These are phyloP conservation scores for Chamaecrista fasciculata DNA, from an alignment of 306 rosid species.

Conservation along the genomic window DNA sequence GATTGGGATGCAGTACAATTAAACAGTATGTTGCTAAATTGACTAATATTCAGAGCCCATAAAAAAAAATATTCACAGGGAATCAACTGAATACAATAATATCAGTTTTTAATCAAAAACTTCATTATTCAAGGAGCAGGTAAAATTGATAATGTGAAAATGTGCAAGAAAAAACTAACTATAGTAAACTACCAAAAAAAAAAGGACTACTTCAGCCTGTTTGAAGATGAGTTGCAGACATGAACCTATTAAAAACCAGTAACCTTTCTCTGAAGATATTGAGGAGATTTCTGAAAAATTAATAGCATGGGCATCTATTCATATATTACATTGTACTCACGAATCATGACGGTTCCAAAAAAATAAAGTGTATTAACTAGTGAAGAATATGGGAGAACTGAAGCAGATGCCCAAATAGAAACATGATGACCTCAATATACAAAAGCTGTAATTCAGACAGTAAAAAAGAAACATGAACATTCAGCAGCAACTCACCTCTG, in stretches of 20 bases:
- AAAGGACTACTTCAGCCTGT: neutral
- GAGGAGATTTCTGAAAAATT: no score
- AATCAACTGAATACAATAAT: no score
- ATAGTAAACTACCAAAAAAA: neutral
- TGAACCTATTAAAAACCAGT: neutral
- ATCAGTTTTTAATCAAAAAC: no score
- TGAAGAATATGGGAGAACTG: neutral
- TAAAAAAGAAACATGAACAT: neutral
- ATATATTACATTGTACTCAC: no score
- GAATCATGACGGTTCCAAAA: neutral
- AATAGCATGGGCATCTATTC: no score
- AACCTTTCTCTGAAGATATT: neutral
- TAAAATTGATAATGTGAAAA: neutral
- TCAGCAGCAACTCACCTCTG: slow-evolving; percentile 54
- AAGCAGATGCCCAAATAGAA: slow-evolving; percentile 10
- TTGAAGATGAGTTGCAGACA: neutral
- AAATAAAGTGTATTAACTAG: no score
- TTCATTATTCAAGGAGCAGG: neutral
- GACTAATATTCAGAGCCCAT: neutral
- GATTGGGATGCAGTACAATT: slow-evolving; percentile 7
- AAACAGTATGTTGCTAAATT: slow-evolving; percentile 15
- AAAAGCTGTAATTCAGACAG: neutral
- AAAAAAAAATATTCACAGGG: neutral
- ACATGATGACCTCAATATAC: neutral
- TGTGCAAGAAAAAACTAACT: neutral